These are phyloP conservation scores for Samsoniella hepiali DNA, from an alignment of 2,329 filamentous ascomycete genomes.

Conservation along the genomic window DNA sequence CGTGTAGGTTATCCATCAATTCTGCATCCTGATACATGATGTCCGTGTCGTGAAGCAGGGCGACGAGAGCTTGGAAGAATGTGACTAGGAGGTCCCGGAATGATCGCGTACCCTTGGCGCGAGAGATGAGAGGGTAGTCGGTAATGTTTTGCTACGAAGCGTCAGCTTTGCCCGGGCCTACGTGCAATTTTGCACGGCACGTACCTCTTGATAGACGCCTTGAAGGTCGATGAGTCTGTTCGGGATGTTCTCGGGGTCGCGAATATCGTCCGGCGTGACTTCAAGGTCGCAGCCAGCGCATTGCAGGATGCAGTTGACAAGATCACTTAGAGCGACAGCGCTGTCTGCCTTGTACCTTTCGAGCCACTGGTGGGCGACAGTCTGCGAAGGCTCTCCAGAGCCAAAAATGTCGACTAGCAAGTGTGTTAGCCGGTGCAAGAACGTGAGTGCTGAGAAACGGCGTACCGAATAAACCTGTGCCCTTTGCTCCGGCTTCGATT, in stretches of 20 bases:
- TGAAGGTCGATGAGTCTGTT: slow-evolving; percentile 80
- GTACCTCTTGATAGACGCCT: slow-evolving; percentile 76
- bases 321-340: slow-evolving; percentile 54
- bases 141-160: slow-evolving; percentile 63
- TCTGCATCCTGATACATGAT: slow-evolving; percentile 72
- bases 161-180: neutral
- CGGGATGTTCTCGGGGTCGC: slow-evolving; percentile 82
- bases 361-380: slow-evolving; percentile 60
- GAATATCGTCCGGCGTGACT: slow-evolving; percentile 78
- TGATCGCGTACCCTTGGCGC: slow-evolving; percentile 68
- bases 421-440: slow-evolving; percentile 23
- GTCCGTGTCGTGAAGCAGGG: slow-evolving; percentile 76
- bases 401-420: slow-evolving; percentile 59
- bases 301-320: slow-evolving; percentile 65
- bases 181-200: slow-evolving; percentile 24
- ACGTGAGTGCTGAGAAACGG: slow-evolving; percentile 19
- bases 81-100: slow-evolving; percentile 75
- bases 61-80: slow-evolving; percentile 76
- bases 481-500: slow-evolving; percentile 49
- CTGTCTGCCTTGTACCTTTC: slow-evolving; percentile 54
- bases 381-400: slow-evolving; percentile 53
- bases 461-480: slow-evolving; percentile 56
- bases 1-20: slow-evolving; percentile 82
- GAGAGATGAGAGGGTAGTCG: slow-evolving; percentile 89
- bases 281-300: slow-evolving; percentile 77